Conservation (phyloP, 1,284 basidiomycete species). For the Papiliotrema fonsecae region DNA sequence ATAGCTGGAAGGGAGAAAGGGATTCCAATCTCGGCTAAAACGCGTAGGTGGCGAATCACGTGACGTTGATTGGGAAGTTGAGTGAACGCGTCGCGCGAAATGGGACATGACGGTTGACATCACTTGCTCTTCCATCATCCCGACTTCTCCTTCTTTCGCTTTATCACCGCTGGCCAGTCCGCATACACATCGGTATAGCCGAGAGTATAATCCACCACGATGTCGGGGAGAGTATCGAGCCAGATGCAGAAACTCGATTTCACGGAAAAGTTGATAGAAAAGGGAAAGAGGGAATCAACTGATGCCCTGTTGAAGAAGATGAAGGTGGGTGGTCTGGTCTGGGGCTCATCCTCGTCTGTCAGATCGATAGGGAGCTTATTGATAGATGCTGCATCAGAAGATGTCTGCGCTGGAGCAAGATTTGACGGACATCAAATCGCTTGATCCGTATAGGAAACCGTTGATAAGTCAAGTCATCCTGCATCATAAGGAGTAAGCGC, state of each 20-base stretch:
- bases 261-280: slow-evolving; percentile 64
- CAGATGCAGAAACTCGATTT: slow-evolving; percentile 56
- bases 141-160: not conserved
- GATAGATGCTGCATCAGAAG: slow-evolving; percentile 63
- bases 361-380: not conserved
- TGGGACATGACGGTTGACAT: slow-evolving; percentile 3
- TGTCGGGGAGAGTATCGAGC: slow-evolving; percentile 10
- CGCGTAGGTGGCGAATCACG: too few relatives aligned
- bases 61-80: not conserved
- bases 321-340: slow-evolving; percentile 49
- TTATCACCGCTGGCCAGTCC: not conserved
- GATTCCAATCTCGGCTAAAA: too few relatives aligned
- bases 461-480: slow-evolving; percentile 75
- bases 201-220: too few relatives aligned
- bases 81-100: not conserved
- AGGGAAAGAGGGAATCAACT: slow-evolving; percentile 34
- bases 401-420: slow-evolving; percentile 86
- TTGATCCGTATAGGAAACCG: slow-evolving; percentile 67
- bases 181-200: not conserved
- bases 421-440: slow-evolving; percentile 65
- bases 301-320: slow-evolving; percentile 79
- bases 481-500: slow-evolving; percentile 77
- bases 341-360: not conserved
- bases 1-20: too few relatives aligned
- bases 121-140: slow-evolving; percentile 1